Base-by-base conservation (phyloP, 495 filamentous ascomycete genomes). In the Echria macrotheca region DNA sequence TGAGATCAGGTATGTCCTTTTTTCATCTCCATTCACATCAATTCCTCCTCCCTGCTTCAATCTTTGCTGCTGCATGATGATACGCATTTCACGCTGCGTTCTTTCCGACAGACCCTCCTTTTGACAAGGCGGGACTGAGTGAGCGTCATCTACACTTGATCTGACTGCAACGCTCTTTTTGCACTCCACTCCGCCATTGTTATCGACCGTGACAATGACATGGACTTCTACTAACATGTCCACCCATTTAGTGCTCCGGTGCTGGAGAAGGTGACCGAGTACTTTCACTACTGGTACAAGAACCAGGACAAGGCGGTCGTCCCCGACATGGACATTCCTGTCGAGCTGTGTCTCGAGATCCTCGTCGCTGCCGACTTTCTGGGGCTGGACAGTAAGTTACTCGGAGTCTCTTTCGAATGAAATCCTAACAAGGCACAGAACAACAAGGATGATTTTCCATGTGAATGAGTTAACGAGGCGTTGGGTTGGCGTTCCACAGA, bases 261-360 rank as follows among this genome's bases (percentile, higher is more conserved):
- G 21, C 79, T 98, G 2, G 90, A 95, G 62, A 91, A 90, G 67
- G 85, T 95, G 29, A 88, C 81, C 65, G 87, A 95, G 69, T 96
- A 95, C 68, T 85, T 94, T 51, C 86, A 87, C 54, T 95, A 91
- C 71, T 85, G 86, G 65, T 78, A 95, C 64, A 89, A 88, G 66
- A 77, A 93, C 65, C 81, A 78, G 47, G 79, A 91, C 49, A 70
- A 69, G 50, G 76, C 78, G 41, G 83, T 94, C 52, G 88, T 96
- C 17, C 80, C 88, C 4, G 93, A 98, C 65, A 90, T 96, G 87
- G 89, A 96, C 15, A 77, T 82, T 26, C 88, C 91, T 10, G 79
- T 86, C 0, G 91, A 96, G 65, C 59, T 97, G 24, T 95, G 89
- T 55, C 66, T 98, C 51, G 91, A 96, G 69, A 64, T 98, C 50